Conservation (phyloP, 2,329 filamentous ascomycete species). For the Incumbomyces lentus region DNA sequence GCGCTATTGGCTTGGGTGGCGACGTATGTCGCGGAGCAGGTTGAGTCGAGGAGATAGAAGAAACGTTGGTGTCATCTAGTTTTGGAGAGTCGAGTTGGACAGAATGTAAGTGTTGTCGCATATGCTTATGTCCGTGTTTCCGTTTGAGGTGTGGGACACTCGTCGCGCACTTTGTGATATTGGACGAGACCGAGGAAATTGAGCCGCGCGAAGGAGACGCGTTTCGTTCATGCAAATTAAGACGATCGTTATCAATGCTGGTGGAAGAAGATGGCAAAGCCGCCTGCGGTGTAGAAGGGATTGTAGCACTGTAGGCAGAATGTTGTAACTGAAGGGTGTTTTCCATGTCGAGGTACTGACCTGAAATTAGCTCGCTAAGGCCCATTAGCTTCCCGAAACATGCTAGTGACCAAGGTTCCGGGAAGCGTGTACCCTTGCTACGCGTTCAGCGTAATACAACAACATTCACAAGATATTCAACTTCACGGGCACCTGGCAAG, state of each 20-base stretch:
- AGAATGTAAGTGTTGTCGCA: conserved; percentile 3
- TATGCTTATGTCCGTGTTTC: conserved; percentile 5
- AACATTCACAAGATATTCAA: too few relatives aligned
- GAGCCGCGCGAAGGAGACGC: conserved; percentile 2
- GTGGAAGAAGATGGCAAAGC: not conserved
- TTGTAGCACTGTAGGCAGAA: not conserved
- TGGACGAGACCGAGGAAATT: not conserved
- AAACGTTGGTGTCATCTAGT: not conserved
- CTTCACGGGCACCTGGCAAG: too few relatives aligned
- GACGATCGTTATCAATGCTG: not conserved
- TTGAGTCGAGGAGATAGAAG: not conserved
- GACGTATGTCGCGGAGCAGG: not conserved
- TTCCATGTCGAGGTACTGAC: conserved; percentile 4
- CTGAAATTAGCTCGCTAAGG: not conserved
- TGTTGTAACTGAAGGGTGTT: not conserved
- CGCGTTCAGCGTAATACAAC: too few relatives aligned
- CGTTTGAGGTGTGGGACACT: not conserved
- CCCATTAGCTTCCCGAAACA: not conserved
- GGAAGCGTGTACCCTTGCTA: too few relatives aligned
- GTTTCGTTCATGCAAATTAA: conserved; percentile 2
- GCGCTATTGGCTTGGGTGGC: not conserved
- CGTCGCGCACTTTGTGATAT: conserved; percentile 1
- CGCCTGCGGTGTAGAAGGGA: not conserved
- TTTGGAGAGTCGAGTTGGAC: not conserved
- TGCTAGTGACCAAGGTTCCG: not conserved